A percentile compares a stretch with the other conserved stretches of the same genome.
Conservation (phyloP, 2,329 filamentous ascomycete species). For the Aurifilum marmelostoma region DNA sequence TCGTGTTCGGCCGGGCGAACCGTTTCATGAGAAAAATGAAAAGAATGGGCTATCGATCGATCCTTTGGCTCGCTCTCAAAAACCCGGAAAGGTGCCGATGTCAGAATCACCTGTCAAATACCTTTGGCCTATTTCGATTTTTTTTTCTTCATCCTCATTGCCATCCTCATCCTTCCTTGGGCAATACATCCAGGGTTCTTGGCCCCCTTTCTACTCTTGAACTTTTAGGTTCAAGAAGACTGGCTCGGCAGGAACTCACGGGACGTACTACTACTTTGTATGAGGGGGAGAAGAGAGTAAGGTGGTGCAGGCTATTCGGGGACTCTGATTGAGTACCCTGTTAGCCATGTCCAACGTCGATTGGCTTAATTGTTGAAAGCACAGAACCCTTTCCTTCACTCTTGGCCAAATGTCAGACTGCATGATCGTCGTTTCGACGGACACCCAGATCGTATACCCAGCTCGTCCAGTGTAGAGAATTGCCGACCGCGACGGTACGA, state of each 20-base stretch:
- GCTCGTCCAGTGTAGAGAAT: no score
- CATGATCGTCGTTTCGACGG: not conserved
- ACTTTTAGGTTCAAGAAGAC: no score
- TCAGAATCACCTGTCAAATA: not conserved
- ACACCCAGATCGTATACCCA: no score
- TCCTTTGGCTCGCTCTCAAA: not conserved
- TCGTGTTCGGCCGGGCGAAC: slow-evolving; percentile 23
- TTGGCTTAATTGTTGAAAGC: not conserved
- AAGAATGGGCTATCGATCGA: slow-evolving; percentile 5
- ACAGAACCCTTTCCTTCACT: not conserved
- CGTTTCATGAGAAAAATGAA: slow-evolving; percentile 2
- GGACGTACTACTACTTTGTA: not conserved
- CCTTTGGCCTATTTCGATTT: not conserved
- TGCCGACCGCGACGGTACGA: no score
- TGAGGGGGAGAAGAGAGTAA: not conserved
- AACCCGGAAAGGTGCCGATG: not conserved
- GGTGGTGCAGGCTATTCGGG: not conserved
- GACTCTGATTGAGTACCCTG: not conserved
- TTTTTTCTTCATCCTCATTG: not conserved
- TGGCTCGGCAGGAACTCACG: not conserved
- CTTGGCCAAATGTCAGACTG: not conserved
- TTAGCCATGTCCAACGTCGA: not conserved
- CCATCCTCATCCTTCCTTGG: not conserved
- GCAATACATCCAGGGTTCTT: not conserved
- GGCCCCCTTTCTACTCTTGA: not conserved